Conservation (phyloP, 202 grass and related monocot genomes). For the Bolboschoenoplectus hybrid region DNA sequence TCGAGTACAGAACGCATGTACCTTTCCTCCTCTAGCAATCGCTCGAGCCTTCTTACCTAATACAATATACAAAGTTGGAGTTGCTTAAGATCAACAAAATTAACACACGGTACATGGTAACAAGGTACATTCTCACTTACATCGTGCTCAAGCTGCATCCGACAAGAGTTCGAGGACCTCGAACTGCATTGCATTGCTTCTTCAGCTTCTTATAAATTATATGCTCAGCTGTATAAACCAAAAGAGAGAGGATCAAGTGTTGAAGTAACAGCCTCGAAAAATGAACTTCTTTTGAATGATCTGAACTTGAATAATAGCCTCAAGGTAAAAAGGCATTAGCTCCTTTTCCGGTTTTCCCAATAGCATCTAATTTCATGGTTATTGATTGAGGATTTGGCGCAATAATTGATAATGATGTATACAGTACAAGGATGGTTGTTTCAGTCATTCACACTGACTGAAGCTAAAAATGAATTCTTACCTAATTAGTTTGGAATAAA, state of each 20-base stretch:
- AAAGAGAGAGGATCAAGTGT: not conserved
- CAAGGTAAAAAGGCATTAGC: not conserved
- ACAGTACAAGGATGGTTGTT: not conserved
- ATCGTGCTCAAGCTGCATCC: slow-evolving; percentile 53
- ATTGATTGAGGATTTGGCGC: not conserved
- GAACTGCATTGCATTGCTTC: slow-evolving; percentile 31
- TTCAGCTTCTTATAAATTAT: slow-evolving; percentile 25
- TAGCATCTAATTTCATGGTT: not conserved
- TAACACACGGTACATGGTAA: not conserved
- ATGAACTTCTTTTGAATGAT: not conserved
- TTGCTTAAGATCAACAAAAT: not conserved
- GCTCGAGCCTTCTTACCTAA: slow-evolving; percentile 68
- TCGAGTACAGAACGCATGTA: slow-evolving; percentile 76
- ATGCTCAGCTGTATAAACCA: slow-evolving; percentile 29
- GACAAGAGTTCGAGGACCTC: slow-evolving; percentile 29
- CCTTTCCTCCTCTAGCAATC: slow-evolving; percentile 73
- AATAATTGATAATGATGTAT: not conserved
- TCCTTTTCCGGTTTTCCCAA: no score
- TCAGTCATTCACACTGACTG: not conserved
- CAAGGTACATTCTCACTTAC: slow-evolving; percentile 35
- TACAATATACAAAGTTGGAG: not conserved
- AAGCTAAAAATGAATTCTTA: not conserved
- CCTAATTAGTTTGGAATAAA: not conserved
- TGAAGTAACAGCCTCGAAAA: not conserved
- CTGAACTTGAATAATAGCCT: not conserved